A percentile compares a stretch with the other conserved stretches of the same genome.
Conservation (phyloP, 306 rosid species). For the Cucumis melo region DNA sequence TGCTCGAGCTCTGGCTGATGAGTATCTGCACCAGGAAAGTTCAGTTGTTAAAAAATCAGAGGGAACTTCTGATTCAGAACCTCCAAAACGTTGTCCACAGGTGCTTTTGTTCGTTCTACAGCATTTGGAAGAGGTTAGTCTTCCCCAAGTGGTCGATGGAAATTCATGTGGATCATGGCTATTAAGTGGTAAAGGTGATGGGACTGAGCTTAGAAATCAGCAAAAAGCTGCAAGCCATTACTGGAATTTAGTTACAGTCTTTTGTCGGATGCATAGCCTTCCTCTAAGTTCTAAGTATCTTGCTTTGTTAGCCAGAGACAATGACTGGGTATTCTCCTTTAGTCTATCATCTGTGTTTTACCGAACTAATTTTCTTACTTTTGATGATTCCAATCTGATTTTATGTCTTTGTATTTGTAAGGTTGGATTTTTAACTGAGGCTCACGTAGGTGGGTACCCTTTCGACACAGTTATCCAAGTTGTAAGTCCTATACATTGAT, state of each 20-base stretch:
- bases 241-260: constrained; percentile 75
- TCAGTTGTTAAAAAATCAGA: constrained; percentile 20
- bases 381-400: constrained; percentile 5
- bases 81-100: constrained; percentile 42
- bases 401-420: constrained; percentile 19
- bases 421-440: constrained; percentile 93
- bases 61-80: constrained; percentile 20
- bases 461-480: constrained; percentile 60
- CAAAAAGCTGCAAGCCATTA: constrained; percentile 85
- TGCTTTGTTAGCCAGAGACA: constrained; percentile 74
- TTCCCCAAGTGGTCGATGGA: constrained; percentile 48
- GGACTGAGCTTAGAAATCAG: constrained; percentile 68
- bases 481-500: constrained; percentile 26
- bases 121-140: constrained; percentile 75
- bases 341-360: neutral
- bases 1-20: constrained; percentile 83
- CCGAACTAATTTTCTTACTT: neutral
- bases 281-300: constrained; percentile 82
- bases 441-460: constrained; percentile 81
- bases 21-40: constrained; percentile 55
- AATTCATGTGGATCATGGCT: constrained; percentile 83
- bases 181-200: constrained; percentile 60
- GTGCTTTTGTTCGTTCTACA: constrained; percentile 61
- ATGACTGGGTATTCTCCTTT: constrained; percentile 61
- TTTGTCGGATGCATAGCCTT: constrained; percentile 81